Base-by-base conservation (phyloP, 139 green algal species). In the Coelastrella sp. region DNA sequence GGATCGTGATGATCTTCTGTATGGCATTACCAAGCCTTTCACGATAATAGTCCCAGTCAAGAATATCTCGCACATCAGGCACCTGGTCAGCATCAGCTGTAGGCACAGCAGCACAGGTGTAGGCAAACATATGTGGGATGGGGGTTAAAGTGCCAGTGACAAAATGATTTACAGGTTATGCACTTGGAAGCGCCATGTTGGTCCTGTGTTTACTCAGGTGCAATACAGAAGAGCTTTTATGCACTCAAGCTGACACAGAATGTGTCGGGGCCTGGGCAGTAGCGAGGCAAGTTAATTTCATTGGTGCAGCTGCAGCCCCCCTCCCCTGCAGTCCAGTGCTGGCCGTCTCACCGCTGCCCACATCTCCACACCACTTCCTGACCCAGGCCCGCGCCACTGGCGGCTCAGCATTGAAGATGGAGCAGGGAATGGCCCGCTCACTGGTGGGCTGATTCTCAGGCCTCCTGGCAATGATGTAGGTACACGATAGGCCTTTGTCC, bases 1-100 rank as follows among this genome's bases (percentile, higher is more conserved):
- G 98, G 91, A 99, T 99, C 93, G 97, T 99, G 92, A 99, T 99
- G 95, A 99, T 99, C 96, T 99, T 99, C 92, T 99, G 96, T 73
- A 99, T 98, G 88, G 98, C 95, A 78, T 92, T 96, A 78, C 95
- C 93, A 85, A 99, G 93, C 57, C 98, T 96, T 93, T 98, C 97
- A 60, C 89, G 91, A 96, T 99, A 99, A 94, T 99, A 99, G 68
- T 94, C 96, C 98, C 98, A 99, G 94, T 99, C 98, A 74, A 99
- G 93, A 20, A 99, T 96, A 82, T 96, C 93, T 1, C 98, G 93
- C 92, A 98, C 95, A 85, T 98, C 96, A 17, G 96, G 96, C 79
- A 97, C 93, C 8, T 93, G 60, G 66, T 92, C 65, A 8, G 87
- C 68, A 22, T 81, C 87, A 27, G 85, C 73, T 91, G 87, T 24